These are phyloP conservation scores for Leucocoprinus leucothites DNA, from an alignment of 768 basidiomycete genomes.

Conservation along the genomic window DNA sequence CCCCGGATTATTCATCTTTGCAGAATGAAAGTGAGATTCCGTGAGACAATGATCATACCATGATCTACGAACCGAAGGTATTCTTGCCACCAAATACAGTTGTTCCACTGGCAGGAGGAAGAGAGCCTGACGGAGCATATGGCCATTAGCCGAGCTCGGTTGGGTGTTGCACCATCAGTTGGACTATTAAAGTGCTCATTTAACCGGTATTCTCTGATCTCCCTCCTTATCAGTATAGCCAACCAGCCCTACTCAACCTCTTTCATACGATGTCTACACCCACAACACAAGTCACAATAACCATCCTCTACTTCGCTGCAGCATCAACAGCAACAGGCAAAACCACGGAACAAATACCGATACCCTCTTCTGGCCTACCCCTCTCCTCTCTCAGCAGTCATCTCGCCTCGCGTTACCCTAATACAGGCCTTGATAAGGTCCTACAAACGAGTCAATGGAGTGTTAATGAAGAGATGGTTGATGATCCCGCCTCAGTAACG, in stretches of 20 bases:
- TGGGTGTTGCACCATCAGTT: too few species aligned
- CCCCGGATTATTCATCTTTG: too few species aligned
- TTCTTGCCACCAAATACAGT: too few species aligned
- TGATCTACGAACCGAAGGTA: too few species aligned
- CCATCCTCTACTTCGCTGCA: slow-evolving; percentile 55
- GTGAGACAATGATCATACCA: too few species aligned
- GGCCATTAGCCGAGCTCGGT: too few species aligned
- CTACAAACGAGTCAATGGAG: slow-evolving; percentile 71
- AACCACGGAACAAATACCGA: slow-evolving; percentile 46
- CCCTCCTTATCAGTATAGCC: too few species aligned
- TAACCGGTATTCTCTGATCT: too few species aligned
- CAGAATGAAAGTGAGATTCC: too few species aligned
- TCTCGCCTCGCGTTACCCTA: slow-evolving; percentile 54
- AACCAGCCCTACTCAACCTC: background rate
- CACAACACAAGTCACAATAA: slow-evolving; percentile 27
- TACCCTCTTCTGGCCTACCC: slow-evolving; percentile 45
- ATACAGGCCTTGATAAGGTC: slow-evolving; percentile 46
- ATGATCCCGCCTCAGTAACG: slow-evolving; percentile 43
- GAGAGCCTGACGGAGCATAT: too few species aligned
- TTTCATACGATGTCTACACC: slow-evolving; percentile 20
- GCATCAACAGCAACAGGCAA: slow-evolving; percentile 71
- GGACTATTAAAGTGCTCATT: too few species aligned
- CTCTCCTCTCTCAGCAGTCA: slow-evolving; percentile 48
- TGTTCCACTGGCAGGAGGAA: too few species aligned
- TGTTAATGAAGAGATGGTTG: slow-evolving; percentile 78